phyloP scores from a whole-genome alignment of 192 early-diverging fungal genomes.

The Rhizophagus prolifer region DNA sequence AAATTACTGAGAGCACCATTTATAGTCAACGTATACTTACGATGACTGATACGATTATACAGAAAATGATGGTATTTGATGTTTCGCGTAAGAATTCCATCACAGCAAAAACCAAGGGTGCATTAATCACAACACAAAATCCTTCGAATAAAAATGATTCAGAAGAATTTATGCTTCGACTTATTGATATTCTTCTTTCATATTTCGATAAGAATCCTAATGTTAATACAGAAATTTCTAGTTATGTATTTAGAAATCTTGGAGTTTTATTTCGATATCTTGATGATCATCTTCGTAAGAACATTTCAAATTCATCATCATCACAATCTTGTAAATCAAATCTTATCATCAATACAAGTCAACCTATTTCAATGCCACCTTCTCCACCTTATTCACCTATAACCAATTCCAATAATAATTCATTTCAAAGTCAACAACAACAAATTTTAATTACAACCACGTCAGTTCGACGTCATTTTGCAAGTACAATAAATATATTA shows the following conservation, averaged over 20 bases:
- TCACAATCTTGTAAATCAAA: conserved; percentile 17
- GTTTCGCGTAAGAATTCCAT: conserved; percentile 38
- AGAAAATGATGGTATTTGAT: conserved; percentile 49
- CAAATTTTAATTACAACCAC: conserved; percentile 32
- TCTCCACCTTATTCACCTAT: conserved; percentile 27
- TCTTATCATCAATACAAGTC: background rate
- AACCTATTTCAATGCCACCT: background rate
- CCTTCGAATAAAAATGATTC: conserved; percentile 23
- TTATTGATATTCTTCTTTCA: conserved; percentile 38
- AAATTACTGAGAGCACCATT: conserved; percentile 34
- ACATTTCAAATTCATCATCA: conserved; percentile 16
- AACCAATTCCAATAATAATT: conserved; percentile 9
- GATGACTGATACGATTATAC: conserved; percentile 41
- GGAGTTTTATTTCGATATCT: conserved; percentile 35
- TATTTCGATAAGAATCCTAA: conserved; percentile 47
- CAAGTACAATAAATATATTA: conserved; percentile 41
- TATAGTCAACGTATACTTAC: conserved; percentile 39
- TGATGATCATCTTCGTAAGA: conserved; percentile 36
- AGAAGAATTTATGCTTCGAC: conserved; percentile 37
- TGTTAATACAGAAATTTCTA: conserved; percentile 39
- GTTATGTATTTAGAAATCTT: conserved; percentile 37
- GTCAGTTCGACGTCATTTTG: conserved; percentile 36
- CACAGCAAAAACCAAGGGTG: conserved; percentile 35
- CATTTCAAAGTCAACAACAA: background rate
- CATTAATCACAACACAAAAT: conserved; percentile 24